A percentile compares a stretch with the other conserved stretches of the same genome.
Evolutionary conservation across 345 rosid genomes (phyloP).

Genomic region (Gossypioides kirkii): DNA sequence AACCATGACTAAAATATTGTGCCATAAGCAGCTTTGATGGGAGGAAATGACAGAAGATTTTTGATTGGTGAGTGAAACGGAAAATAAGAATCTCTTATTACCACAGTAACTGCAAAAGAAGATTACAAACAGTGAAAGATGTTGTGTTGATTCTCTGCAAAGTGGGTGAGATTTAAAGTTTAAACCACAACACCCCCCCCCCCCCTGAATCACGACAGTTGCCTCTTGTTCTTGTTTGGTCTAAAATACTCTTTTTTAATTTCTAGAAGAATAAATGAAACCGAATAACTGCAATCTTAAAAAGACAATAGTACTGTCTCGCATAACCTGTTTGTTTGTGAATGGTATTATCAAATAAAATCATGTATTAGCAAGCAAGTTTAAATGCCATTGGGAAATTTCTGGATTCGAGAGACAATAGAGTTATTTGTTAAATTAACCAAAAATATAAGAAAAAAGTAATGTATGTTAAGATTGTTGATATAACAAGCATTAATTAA

Average conservation of each 20-base stretch:
- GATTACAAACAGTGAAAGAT: slow-evolving; percentile 2
- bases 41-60: background rate
- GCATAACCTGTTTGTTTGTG: background rate
- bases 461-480: no score
- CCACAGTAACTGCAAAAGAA: background rate
- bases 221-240: background rate
- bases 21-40: background rate
- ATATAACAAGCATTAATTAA: no score
- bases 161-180: background rate
- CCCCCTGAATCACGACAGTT: background rate
- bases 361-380: background rate
- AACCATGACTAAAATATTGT: background rate
- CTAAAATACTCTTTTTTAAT: background rate
- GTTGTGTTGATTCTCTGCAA: background rate
- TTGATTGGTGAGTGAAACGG: background rate
- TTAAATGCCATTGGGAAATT: background rate
- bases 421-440: no score
- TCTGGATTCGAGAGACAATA: background rate
- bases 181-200: background rate
- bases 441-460: no score
- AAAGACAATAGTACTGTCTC: background rate
- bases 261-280: background rate
- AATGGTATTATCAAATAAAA: background rate
- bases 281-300: background rate
- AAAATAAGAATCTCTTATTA: background rate